Base-by-base conservation (phyloP, 208 protist species). In the Leishmania aethiopica region DNA sequence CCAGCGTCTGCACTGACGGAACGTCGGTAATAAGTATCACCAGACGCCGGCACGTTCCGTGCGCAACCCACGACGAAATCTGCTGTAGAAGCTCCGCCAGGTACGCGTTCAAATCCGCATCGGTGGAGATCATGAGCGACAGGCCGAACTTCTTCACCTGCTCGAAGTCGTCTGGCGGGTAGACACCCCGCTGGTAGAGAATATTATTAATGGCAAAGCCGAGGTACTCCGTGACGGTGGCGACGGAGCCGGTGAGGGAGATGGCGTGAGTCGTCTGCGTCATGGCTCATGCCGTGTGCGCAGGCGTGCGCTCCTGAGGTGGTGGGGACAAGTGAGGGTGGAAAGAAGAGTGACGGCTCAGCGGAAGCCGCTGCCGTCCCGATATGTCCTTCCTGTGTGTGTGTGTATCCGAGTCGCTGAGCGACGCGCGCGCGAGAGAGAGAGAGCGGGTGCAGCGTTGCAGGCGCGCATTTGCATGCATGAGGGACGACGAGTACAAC, bases 141-240 rank as follows among this genome's bases (percentile, higher is more conserved):
- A 99, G 80, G 15, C 98, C 98, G 87, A 99, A 99, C 88, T 99
- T 99, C 40, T 88, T 94, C 59, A 99, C 93, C 59, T 89, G 80
- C 25, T 91, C 84, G 84, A 99, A 99, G 57, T 84, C 85, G n/a
- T 99, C 98, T 3, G 97, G 88, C 32, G 99, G 98, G 92, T 99
- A 99, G 72, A 99, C 95, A 25, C 98, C 99, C 32, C 99, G 97
- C 86, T 99, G 98, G 88, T 98, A 99, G 72, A 99, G 90, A 83
- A 99, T 97, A 74, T 72, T 92, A 85, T 99, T 99, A 55, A 99
- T 94, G 22, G 93, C 90, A 77, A 98, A 99, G 37, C 92, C 95
- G 88, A 99, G 99, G 84, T 99, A 99, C 89, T 99, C 99, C 8
- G 98, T 98, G 60, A 99, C 98, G 45, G 98, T 99, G n/a, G 97